Base-by-base conservation (phyloP, 2,329 filamentous ascomycete genomes). In the Pseudogymnoascus sp. region DNA sequence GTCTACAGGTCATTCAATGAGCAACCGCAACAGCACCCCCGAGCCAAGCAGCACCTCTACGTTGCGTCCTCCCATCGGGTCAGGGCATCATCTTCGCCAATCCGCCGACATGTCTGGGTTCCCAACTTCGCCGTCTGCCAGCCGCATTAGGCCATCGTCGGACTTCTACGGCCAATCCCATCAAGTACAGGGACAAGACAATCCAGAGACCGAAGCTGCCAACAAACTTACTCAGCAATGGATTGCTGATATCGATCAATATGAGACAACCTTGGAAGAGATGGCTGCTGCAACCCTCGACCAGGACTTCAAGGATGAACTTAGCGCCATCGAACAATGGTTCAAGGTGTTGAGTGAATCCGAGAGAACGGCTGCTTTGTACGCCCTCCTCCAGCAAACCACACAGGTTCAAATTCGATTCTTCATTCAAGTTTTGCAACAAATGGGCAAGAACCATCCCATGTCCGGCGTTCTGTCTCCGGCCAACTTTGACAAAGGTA, bases 321-420 rank as follows among this genome's bases (percentile, higher is more conserved):
- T 99, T 64, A 97, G 91, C 73, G 94, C 94, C 68, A 99, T 99
- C 71, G 94, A 99, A 77, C 94, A 99, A 79, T 99, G 94, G 94
- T 99, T 99, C 76, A 88, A 92, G 64, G 94, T 99, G 60, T 80
- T 99, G 66, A 97, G 93, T 71, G 94, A 97, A 77, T 92, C 94
- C 28, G 94, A 99, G 77, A 84, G 94, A 65, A 99, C 94, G 18
- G 94, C 94, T 64, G 94, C 94, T 57, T 78, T 97, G 62, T 99
- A 99, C 74, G 93, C 94, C 64, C 80, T 99, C 68, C 81, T 99
- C 63, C 94, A 99, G 78, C 94, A 99, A 80, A 97, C 94, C 5
- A 99, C 94, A 4, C 94, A 97, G 76, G 93, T 99, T 64, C 94
- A 99, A 78, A 96, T 97, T 72, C 87, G 94, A 61, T 99, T 99